Percentiles rank a stretch among this genome's conserved stretches.
These are phyloP conservation scores for Lanzia echinophila DNA, from an alignment of 2,329 filamentous ascomycete genomes.

Conservation along the genomic window DNA sequence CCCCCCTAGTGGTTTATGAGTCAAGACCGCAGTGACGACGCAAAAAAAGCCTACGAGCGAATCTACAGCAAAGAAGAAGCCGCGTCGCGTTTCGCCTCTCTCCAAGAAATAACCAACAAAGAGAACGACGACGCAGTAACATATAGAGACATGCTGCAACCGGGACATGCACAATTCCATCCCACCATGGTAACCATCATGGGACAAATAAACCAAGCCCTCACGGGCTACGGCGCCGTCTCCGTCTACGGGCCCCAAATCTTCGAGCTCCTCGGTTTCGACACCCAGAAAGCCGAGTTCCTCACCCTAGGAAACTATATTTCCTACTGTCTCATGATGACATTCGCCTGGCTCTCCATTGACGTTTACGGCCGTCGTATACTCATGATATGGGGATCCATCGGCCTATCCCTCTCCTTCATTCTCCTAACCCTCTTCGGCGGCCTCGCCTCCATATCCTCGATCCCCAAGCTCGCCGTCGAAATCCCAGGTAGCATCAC, in stretches of 20 bases:
- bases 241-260: conserved; percentile 59
- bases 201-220: conserved; percentile 55
- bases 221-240: conserved; percentile 53
- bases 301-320: conserved; percentile 55
- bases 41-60: conserved; percentile 39
- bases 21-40: conserved; percentile 43
- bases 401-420: conserved; percentile 42
- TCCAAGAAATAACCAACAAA: conserved; percentile 44
- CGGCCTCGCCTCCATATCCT: conserved; percentile 38
- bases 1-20: conserved; percentile 47
- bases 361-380: conserved; percentile 48
- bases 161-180: conserved; percentile 49
- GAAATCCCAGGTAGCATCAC: conserved; percentile 45
- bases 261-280: conserved; percentile 54
- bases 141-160: conserved; percentile 53
- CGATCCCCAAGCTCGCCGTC: conserved; percentile 36
- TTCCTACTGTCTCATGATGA: conserved; percentile 54
- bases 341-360: conserved; percentile 52
- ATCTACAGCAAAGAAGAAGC: conserved; percentile 46
- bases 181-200: conserved; percentile 55
- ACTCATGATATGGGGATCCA: conserved; percentile 47
- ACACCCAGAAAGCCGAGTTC: conserved; percentile 44
- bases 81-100: conserved; percentile 41
- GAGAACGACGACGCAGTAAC: conserved; percentile 37
- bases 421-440: conserved; percentile 46